Conservation (phyloP, 2,329 filamentous ascomycete genomes). For the Exophiala xenobiotica region DNA sequence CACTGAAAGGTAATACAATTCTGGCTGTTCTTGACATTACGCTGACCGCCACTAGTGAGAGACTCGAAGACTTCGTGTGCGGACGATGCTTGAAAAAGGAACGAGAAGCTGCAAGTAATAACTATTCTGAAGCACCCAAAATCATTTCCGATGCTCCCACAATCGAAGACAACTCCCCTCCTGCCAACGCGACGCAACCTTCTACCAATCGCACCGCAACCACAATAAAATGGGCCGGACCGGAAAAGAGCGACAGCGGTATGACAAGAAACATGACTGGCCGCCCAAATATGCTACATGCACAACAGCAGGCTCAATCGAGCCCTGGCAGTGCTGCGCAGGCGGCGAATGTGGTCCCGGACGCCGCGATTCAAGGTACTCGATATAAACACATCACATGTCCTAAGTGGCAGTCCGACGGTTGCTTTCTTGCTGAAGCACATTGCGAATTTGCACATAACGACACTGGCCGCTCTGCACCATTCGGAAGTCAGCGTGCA, state of each 20-base stretch:
- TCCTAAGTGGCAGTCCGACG: slow-evolving; percentile 11
- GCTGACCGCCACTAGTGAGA: no score
- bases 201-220: no score
- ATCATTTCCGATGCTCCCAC: no score
- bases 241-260: neutral
- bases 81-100: slow-evolving; percentile 17
- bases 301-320: no score
- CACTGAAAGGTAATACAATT: slow-evolving; percentile 7
- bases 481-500: neutral
- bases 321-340: neutral
- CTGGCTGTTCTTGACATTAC: no score
- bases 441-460: slow-evolving; percentile 25
- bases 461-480: slow-evolving; percentile 16
- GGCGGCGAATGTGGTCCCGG: neutral
- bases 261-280: neutral
- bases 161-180: no score
- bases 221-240: no score
- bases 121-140: neutral
- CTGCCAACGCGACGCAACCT: no score
- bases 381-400: slow-evolving; percentile 26
- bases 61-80: slow-evolving; percentile 22
- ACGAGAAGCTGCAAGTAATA: neutral
- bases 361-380: slow-evolving; percentile 2
- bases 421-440: slow-evolving; percentile 12
- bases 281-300: no score